A percentile compares a stretch with the other conserved stretches of the same genome.
Conservation (phyloP, 169 alveolate genomes). For the Plasmodium yoelii region DNA sequence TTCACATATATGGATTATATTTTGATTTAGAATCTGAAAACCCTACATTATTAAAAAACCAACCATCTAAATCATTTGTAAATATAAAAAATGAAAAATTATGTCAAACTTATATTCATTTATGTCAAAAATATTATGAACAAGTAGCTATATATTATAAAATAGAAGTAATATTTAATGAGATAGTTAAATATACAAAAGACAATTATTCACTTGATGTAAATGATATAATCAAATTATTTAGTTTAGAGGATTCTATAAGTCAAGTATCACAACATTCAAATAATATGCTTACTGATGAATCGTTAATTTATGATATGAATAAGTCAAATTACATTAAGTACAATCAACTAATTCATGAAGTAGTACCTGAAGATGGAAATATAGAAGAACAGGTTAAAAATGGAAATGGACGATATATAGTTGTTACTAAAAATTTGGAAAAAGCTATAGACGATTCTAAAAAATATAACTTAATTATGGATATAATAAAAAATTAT, state of each 20-base stretch:
- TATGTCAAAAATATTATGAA: constrained; percentile 48
- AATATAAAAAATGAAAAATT: constrained; percentile 8
- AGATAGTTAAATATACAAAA: background rate
- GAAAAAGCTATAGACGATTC: background rate
- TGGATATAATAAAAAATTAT: constrained; percentile 13
- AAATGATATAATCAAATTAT: background rate
- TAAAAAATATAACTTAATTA: constrained; percentile 1
- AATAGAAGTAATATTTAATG: background rate
- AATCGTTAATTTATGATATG: background rate
- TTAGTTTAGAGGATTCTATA: background rate
- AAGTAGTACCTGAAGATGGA: background rate
- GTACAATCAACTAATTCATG: background rate
- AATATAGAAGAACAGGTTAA: background rate
- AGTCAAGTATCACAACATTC: background rate
- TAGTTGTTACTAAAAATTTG: constrained; percentile 5
- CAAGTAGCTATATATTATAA: background rate
- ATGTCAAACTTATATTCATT: constrained; percentile 14
- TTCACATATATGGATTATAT: background rate
- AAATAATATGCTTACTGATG: background rate
- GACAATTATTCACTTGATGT: constrained; percentile 4
- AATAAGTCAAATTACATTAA: background rate
- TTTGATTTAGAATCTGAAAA: background rate
- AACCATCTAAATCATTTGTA: background rate
- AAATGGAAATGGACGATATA: background rate
- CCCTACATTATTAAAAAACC: background rate